Evolutionary conservation across 2,329 filamentous ascomycete genomes (phyloP).

Genomic region (Madurella mycetomatis): DNA sequence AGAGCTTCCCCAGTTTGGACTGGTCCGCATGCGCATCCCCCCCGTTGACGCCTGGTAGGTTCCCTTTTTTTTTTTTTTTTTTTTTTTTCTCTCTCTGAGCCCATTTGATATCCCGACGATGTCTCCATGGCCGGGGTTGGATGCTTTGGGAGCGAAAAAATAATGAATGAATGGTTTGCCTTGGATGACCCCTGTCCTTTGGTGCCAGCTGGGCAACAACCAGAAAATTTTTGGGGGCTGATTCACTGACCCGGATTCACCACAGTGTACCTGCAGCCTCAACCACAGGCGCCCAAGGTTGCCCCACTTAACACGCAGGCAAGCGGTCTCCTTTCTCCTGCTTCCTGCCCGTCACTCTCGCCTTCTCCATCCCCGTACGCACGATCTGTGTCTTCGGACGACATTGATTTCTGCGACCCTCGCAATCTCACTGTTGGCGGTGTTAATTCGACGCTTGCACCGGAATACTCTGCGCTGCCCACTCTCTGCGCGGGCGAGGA

Average conservation of each 20-base stretch:
- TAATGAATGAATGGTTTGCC: too few species aligned
- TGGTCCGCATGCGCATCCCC: constrained; percentile 77
- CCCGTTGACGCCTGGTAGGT: constrained; percentile 86
- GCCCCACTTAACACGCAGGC: constrained; percentile 58
- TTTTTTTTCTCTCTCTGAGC: background rate
- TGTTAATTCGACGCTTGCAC: constrained; percentile 45
- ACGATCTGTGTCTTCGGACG: constrained; percentile 62
- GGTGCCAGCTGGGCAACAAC: background rate
- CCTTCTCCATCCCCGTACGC: constrained; percentile 80
- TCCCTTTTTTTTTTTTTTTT: constrained; percentile 10
- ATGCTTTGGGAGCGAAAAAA: too few species aligned
- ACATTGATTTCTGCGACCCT: constrained; percentile 86
- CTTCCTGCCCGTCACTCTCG: constrained; percentile 78
- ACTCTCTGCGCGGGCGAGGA: constrained; percentile 59
- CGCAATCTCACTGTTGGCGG: constrained; percentile 75
- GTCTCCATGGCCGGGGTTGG: too few species aligned
- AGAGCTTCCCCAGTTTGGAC: constrained; percentile 68
- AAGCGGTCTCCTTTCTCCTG: constrained; percentile 69
- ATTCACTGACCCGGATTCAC: constrained; percentile 33
- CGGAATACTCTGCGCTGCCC: constrained; percentile 63
- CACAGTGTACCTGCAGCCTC: constrained; percentile 45
- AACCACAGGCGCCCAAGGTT: constrained; percentile 43
- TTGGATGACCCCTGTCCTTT: too few species aligned
- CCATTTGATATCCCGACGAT: background rate
- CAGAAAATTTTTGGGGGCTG: constrained; percentile 13